Evolutionary conservation across 2,329 filamentous ascomycete genomes (phyloP), one percentile per base, ranked within the genome.

Genomic region (Lachnellula occidentalis): DNA sequence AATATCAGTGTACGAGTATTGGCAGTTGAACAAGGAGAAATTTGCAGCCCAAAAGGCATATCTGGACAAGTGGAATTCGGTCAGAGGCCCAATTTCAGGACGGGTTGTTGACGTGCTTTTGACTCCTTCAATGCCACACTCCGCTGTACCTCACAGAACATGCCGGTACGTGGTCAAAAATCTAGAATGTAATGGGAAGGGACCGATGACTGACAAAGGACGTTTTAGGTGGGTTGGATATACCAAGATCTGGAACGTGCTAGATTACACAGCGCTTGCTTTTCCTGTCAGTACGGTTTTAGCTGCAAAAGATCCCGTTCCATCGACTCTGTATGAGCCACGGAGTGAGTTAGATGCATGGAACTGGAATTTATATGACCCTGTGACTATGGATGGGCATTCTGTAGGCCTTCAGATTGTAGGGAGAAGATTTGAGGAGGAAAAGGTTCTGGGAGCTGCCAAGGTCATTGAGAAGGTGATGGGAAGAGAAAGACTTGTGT

Each of bases 161-260:
- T 58, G 57, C 24, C 48, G 31, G 48, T 50, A 48, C 27, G 42
- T 50, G 4, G 12, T 6, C 14, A 14, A 19, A 5, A n/a, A 27
- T 9, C 45, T 37, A 50, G 58, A 0, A 54, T 11, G 9, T 17
- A n/a, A 17, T 15, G n/a, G 22, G 2, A n/a, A 27, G 21, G 21
- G 4, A 14, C 3, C 14, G 5, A 46, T 6, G 5, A 46, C 43
- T 46, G 14, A 46, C 22, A 31, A 31, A 1, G 19, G 15, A 1
- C 58, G 1, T 12, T 72, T 68, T 21, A 67, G 71, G n/a, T 78
- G 74, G 74, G 74, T 76, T 0, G 57, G 57, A 2, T 84, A 85
- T 60, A 83, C 81, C 1, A 82, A 82, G 61, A 72, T 83, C 6
- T 83, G 80, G 77, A 84, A 84, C 59, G 69, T 83, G 8, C 69